Evolutionary conservation across 2,329 filamentous ascomycete genomes (phyloP).

Genomic region (Rutstroemia sp.): DNA sequence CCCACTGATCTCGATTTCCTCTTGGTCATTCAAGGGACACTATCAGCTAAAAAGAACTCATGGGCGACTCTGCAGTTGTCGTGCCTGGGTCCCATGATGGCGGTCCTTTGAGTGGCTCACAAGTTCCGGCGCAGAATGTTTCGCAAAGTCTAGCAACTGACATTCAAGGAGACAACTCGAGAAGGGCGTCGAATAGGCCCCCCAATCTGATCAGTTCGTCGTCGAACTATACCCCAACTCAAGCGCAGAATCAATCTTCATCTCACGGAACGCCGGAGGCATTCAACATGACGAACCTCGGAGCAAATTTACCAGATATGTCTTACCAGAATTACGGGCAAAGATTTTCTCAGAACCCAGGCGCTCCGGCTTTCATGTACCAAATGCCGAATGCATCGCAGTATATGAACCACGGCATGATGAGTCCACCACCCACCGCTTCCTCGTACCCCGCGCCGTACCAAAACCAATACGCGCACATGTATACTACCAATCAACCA

Average conservation of each 20-base stretch:
- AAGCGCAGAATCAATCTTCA: conserved; percentile 2
- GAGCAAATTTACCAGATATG: conserved; percentile 21
- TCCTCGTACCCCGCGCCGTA: conserved; percentile 23
- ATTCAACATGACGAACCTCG: conserved; percentile 24
- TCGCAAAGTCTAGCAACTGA: conserved; percentile 12
- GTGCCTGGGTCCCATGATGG: conserved; percentile 3
- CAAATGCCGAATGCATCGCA: conserved; percentile 20
- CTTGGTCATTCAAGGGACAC: background rate
- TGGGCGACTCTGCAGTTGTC: conserved; percentile 8
- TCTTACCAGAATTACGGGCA: conserved; percentile 22
- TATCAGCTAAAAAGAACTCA: background rate
- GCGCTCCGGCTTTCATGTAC: conserved; percentile 17
- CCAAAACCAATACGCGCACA: conserved; percentile 21
- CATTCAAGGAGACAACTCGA: background rate
- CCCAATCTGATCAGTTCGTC: background rate
- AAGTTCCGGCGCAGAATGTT: conserved; percentile 1
- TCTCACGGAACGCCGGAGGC: conserved; percentile 17
- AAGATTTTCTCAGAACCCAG: conserved; percentile 16
- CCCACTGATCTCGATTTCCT: background rate
- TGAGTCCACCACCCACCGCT: conserved; percentile 13
- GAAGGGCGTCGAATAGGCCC: background rate
- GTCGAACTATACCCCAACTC: conserved; percentile 8
- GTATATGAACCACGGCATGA: conserved; percentile 12
- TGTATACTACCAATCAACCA: conserved; percentile 18
- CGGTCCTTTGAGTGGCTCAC: background rate